These are phyloP conservation scores for Gloeostereum incarnatum DNA, from an alignment of 768 basidiomycete genomes.

Conservation along the genomic window DNA sequence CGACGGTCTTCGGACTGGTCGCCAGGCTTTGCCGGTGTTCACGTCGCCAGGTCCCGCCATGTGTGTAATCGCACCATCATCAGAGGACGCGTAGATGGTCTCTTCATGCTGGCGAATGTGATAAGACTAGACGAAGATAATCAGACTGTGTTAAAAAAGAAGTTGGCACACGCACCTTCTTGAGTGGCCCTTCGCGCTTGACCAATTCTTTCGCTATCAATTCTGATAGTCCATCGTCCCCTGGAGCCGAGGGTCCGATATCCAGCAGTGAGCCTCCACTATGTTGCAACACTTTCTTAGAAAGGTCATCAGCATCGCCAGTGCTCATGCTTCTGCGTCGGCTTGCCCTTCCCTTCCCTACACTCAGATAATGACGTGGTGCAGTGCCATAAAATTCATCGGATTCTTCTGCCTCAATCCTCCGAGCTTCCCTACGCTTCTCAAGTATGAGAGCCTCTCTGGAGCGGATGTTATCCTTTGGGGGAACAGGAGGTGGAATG, in stretches of 20 bases:
- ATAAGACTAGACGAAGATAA: slow-evolving; percentile 48
- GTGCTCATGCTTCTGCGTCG: slow-evolving; percentile 72
- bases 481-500: slow-evolving; percentile 37
- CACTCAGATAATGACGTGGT: slow-evolving; percentile 17
- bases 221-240: slow-evolving; percentile 50
- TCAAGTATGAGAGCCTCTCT: slow-evolving; percentile 66
- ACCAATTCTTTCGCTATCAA: slow-evolving; percentile 69
- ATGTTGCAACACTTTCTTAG: slow-evolving; percentile 20
- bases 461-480: slow-evolving; percentile 56
- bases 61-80: slow-evolving; percentile 63
- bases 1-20: slow-evolving; percentile 78
- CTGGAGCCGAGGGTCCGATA: slow-evolving; percentile 22
- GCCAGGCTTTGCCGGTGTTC: slow-evolving; percentile 78
- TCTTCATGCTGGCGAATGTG: slow-evolving; percentile 68
- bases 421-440: slow-evolving; percentile 55
- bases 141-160: background rate
- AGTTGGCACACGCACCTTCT: slow-evolving; percentile 10
- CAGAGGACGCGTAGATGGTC: slow-evolving; percentile 76
- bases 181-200: slow-evolving; percentile 29
- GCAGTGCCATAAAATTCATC: slow-evolving; percentile 19
- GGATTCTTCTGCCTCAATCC: slow-evolving; percentile 38
- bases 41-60: slow-evolving; percentile 72
- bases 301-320: slow-evolving; percentile 51
- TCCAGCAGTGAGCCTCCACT: slow-evolving; percentile 25
- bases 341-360: slow-evolving; percentile 35